Conservation (phyloP, 78 protist genomes). For the Dictyostelium brefeldianum region DNA sequence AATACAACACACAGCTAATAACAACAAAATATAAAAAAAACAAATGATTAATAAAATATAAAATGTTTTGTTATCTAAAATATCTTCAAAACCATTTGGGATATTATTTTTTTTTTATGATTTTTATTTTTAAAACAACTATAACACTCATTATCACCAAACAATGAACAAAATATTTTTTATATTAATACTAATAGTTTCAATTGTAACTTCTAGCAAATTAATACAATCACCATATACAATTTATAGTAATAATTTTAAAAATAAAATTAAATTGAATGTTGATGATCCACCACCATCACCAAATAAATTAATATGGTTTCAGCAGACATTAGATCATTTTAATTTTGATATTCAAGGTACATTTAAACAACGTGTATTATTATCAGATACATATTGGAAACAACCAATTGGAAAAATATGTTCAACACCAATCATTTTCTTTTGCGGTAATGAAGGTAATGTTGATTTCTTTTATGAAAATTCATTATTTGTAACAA, state of each 20-base stretch:
- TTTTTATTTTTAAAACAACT: no score
- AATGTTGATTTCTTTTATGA: conserved; percentile 68
- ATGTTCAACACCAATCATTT: conserved; percentile 66
- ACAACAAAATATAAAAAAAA: no score
- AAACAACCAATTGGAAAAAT: not conserved
- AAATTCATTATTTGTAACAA: conserved; percentile 86
- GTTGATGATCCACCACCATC: conserved; percentile 9
- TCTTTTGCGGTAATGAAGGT: conserved; percentile 94
- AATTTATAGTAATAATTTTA: not conserved
- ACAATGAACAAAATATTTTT: no score
- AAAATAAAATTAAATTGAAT: not conserved
- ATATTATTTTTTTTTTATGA: no score
- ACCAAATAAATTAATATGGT: conserved; percentile 10
- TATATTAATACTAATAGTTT: no score
- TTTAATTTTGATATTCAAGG: conserved; percentile 49
- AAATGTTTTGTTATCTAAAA: no score
- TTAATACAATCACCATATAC: not conserved
- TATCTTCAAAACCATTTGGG: no score
- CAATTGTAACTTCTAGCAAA: no score
- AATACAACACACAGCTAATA: no score
- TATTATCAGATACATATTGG: conserved; percentile 27
- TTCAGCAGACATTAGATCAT: conserved; percentile 76
- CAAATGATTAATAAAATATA: no score
- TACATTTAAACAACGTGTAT: conserved; percentile 34
- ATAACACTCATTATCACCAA: no score